A percentile compares a stretch with the other conserved stretches of the same genome.
Conservation (phyloP, 495 filamentous ascomycete genomes). For the Hypoxylon perforatum region DNA sequence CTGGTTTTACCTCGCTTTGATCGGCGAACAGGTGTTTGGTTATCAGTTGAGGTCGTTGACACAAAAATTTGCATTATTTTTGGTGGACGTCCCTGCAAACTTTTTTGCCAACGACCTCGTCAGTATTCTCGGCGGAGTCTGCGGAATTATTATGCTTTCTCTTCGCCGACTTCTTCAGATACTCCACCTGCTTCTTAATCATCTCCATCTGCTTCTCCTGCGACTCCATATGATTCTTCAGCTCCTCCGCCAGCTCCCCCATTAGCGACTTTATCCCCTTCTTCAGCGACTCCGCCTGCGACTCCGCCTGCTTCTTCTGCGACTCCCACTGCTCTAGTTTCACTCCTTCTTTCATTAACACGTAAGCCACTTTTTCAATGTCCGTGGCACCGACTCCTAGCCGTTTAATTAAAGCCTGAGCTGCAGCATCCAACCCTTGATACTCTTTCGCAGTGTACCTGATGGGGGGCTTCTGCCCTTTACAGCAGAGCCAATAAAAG, state of each 20-base stretch:
- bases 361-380: constrained; percentile 76
- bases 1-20: constrained; percentile 35
- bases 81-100: too few species aligned
- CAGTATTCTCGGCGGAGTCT: constrained; percentile 13
- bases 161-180: constrained; percentile 40
- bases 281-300: too few species aligned
- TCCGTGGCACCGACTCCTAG: constrained; percentile 67
- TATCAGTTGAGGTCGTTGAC: too few species aligned
- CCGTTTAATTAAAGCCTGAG: constrained; percentile 56
- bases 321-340: too few species aligned
- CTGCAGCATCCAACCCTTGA: constrained; percentile 58
- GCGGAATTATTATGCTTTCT: constrained; percentile 42
- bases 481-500: constrained; percentile 71
- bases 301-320: too few species aligned
- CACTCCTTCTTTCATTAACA: constrained; percentile 61
- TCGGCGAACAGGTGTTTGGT: constrained; percentile 25
- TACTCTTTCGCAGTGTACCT: constrained; percentile 78
- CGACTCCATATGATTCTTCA: too few species aligned
- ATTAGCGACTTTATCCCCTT: too few species aligned
- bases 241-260: too few species aligned
- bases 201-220: too few species aligned
- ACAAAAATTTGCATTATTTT: too few species aligned
- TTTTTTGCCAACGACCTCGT: too few species aligned
- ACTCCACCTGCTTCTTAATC: constrained; percentile 14
- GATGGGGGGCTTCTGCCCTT: constrained; percentile 58